Base-by-base conservation (phyloP, 768 basidiomycete species). In the Chalciporus piperatus region DNA sequence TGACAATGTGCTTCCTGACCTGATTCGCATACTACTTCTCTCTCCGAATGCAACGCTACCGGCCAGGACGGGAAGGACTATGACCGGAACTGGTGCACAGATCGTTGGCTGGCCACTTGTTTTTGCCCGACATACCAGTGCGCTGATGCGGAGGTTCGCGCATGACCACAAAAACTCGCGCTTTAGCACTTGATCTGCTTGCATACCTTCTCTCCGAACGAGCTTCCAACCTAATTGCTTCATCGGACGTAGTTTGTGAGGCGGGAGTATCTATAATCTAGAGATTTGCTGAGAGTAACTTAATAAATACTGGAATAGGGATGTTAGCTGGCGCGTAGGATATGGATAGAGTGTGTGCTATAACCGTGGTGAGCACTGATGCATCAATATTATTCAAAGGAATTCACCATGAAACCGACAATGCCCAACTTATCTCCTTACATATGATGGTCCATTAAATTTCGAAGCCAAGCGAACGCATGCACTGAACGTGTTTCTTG, bases 391-490 rank as follows among this genome's bases (percentile, higher is more conserved):
- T 19, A 38, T 11, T 47, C 7, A 22, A 37, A 23, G 7, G n/a
- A 23, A 17, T 46, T 27, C 41, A 45, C 28, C 47, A 11, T 58
- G 19, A 42, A 40, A 40, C n/a, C 45, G 16, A 1, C 27, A 11
- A n/a, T 10, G 28, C 10, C 25, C 19, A 32, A 13, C 19, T 33
- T 8, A 27, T 22, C 12, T 33, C 33, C 5, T 20, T 33, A 8
- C 30, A 17, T 13, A 30, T 12, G 30, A 28, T 12, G 13, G 47
- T 14, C 35, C 4, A 37, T 52, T 74, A 90, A 10, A 90, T 68
- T 60, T 92, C 89, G 80, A 98, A 98, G 11, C 96, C 96, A 44
- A 92, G 80, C 16, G 78, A 73, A 37, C 85, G 79, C 97, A 99
- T 99, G 75, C 97, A 99, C 12, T 85, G 81, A 45, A 92, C 74